Evolutionary conservation across 2,329 filamentous ascomycete genomes (phyloP).

Genomic region (Penicillium brasilianum): DNA sequence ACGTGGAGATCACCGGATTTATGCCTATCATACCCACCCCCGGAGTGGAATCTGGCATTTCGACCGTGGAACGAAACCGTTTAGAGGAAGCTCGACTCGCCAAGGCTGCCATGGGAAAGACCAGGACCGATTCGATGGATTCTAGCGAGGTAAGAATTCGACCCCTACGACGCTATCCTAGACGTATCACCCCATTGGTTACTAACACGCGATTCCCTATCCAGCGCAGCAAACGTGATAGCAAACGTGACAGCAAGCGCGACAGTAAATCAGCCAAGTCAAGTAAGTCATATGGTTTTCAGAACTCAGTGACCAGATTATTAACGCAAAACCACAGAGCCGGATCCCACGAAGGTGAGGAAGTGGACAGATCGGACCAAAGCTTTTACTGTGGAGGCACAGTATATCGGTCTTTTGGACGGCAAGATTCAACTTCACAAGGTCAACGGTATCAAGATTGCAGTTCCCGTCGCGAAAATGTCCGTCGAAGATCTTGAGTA

Average conservation of each 20-base stretch:
- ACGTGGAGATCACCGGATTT: constrained; percentile 83
- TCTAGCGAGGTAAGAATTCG: constrained; percentile 69
- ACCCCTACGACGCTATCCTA: neutral
- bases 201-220: constrained; percentile 31
- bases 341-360: constrained; percentile 79
- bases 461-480: constrained; percentile 95
- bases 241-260: constrained; percentile 68
- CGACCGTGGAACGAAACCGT: constrained; percentile 75
- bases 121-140: constrained; percentile 62
- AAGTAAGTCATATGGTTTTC: constrained; percentile 62
- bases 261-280: constrained; percentile 71
- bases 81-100: constrained; percentile 82
- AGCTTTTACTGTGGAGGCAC: constrained; percentile 95
- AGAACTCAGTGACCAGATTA: neutral
- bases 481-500: constrained; percentile 93
- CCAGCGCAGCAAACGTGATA: constrained; percentile 71
- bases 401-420: constrained; percentile 92
- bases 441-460: constrained; percentile 97
- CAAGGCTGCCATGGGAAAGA: constrained; percentile 73
- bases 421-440: constrained; percentile 98
- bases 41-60: constrained; percentile 65
- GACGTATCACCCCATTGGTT: neutral
- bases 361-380: constrained; percentile 95
- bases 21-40: constrained; percentile 55
- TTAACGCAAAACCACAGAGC: constrained; percentile 61